These are phyloP conservation scores for Amanita molliuscula DNA, from an alignment of 768 basidiomycete genomes.

Conservation along the genomic window DNA sequence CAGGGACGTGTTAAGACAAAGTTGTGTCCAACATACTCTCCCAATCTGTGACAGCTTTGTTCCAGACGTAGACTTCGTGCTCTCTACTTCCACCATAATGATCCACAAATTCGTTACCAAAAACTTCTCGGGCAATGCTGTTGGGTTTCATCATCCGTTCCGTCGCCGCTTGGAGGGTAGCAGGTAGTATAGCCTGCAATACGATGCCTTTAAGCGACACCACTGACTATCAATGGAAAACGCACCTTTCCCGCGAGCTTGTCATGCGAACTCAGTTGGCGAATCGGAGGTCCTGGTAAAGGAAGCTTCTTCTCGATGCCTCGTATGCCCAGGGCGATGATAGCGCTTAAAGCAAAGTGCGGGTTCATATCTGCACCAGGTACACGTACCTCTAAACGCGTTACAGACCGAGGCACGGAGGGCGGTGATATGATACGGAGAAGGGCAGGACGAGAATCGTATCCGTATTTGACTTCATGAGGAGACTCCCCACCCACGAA, in stretches of 20 bases:
- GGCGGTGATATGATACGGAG: slow-evolving; percentile 91
- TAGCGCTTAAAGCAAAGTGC: slow-evolving; percentile 78
- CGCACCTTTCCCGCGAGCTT: slow-evolving; percentile 8
- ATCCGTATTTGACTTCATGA: slow-evolving; percentile 88
- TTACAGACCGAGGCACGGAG: slow-evolving; percentile 68
- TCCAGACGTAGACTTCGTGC: slow-evolving; percentile 82
- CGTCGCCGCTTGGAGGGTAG: slow-evolving; percentile 73
- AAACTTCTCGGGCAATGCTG: slow-evolving; percentile 78
- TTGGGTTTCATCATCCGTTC: slow-evolving; percentile 64
- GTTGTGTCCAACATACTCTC: slow-evolving; percentile 51
- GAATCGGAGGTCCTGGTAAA: slow-evolving; percentile 64
- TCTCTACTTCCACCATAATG: slow-evolving; percentile 91
- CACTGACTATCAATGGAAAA: not conserved
- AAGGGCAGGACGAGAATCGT: slow-evolving; percentile 88
- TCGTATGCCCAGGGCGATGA: slow-evolving; percentile 78
- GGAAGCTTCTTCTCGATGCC: slow-evolving; percentile 74
- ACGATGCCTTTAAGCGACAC: slow-evolving; percentile 3
- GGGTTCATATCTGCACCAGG: slow-evolving; percentile 98
- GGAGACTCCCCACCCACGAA: slow-evolving; percentile 94
- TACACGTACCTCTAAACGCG: slow-evolving; percentile 87
- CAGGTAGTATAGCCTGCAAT: slow-evolving; percentile 61
- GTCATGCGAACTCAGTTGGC: slow-evolving; percentile 40
- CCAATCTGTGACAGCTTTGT: slow-evolving; percentile 88
- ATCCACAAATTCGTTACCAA: slow-evolving; percentile 87
- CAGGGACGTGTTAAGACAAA: not conserved